Base-by-base conservation (phyloP, 2,329 filamentous ascomycete species). In the Calonectria fujianensis region DNA sequence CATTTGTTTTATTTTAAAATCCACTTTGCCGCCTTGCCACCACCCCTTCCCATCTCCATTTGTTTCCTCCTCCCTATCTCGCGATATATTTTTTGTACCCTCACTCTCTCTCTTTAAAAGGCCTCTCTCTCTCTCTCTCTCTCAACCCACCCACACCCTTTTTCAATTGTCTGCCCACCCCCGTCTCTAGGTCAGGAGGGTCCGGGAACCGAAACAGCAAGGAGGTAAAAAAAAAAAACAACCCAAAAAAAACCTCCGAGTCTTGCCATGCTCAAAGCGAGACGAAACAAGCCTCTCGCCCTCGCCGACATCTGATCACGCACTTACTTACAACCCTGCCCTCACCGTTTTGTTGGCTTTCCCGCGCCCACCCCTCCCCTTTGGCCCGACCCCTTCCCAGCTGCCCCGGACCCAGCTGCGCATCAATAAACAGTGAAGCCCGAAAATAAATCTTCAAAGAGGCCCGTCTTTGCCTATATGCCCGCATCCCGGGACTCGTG, bases 231-330 rank as follows among this genome's bases (percentile, higher is more conserved):
- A 51, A 57, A 39, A 68, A 68, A 54, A 39, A 52, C n/a, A n/a
- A n/a, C n/a, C n/a, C n/a, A 29, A 69, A 39, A 57, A 45, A 35
- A 52, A 48, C 20, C n/a, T 48, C 45, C 45, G 48, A 32, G 48
- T n/a, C 35, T 39, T 70, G 68, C n/a, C 68, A 52, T 64, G 68
- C 68, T 32, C 29, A 61, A 52, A 32, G 14, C 57, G 31, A 61
- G 54, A 50, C 54, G 67, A 63, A 61, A 50, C 67, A 63, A 63
- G 45, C 27, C 64, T 35, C 48, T 68, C 68, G 57, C 68, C 37
- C 57, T 52, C 45, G 18, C 68, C 57, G 57, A 64, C 24, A 70
- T 63, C 57, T 52, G 68, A 64, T 63, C 57, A 29, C 57, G 45
- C 68, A 48, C 51, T 69, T 48, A 48, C 45, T 48, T 29, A 54